Conservation (phyloP, 2,329 filamentous ascomycete genomes). For the Exophiala mesophila region DNA sequence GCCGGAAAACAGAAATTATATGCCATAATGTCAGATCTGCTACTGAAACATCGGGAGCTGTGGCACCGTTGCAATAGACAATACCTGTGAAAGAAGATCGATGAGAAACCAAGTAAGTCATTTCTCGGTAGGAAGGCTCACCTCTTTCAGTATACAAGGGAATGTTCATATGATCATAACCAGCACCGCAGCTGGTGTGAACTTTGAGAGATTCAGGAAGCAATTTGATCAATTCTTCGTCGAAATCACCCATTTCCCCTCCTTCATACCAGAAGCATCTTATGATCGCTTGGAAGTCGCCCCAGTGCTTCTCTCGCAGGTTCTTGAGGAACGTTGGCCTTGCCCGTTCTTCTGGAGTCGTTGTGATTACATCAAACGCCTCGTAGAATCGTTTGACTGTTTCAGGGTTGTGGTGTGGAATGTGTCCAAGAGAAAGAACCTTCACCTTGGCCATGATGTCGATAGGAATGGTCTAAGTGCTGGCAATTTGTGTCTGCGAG, state of each 20-base stretch:
- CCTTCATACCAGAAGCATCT: constrained; percentile 61
- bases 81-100: constrained; percentile 33
- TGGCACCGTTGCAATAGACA: constrained; percentile 65
- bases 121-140: too few species aligned
- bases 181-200: constrained; percentile 57
- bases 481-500: too few species aligned
- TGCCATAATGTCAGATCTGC: constrained; percentile 67
- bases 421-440: constrained; percentile 45
- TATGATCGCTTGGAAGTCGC: constrained; percentile 46
- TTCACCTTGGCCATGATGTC: too few species aligned
- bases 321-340: constrained; percentile 39
- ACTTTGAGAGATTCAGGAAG: constrained; percentile 52
- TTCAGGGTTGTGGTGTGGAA: constrained; percentile 46
- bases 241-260: constrained; percentile 61
- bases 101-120: too few species aligned
- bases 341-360: constrained; percentile 31
- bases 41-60: constrained; percentile 66
- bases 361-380: constrained; percentile 39
- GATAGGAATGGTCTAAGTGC: too few species aligned
- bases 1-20: constrained; percentile 65
- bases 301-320: constrained; percentile 37
- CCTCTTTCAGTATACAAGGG: too few species aligned
- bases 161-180: constrained; percentile 62
- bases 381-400: constrained; percentile 39
- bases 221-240: constrained; percentile 52